Percentiles rank a stretch among this genome's conserved stretches.
Evolutionary conservation across 2,329 filamentous ascomycete genomes (phyloP).

Genomic region (Xylariaceae sp.): DNA sequence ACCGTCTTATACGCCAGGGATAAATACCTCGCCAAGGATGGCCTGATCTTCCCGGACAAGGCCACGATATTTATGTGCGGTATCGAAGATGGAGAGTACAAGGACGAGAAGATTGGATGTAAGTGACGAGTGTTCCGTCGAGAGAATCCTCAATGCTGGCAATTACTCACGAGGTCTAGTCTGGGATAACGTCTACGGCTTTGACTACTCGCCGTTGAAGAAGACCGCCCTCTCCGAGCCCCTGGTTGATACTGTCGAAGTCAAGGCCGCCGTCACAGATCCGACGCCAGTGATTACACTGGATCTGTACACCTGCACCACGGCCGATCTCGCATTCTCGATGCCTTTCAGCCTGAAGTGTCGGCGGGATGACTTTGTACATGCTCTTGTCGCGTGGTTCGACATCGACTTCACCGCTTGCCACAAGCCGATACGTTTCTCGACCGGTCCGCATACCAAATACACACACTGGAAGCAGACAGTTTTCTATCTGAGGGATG

Average conservation of each 20-base stretch:
- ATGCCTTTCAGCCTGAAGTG: constrained; percentile 69
- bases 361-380: constrained; percentile 88
- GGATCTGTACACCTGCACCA: constrained; percentile 86
- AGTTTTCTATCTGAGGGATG: constrained; percentile 93
- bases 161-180: constrained; percentile 49
- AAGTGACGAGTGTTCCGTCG: constrained; percentile 35
- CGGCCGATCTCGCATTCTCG: constrained; percentile 77
- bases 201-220: constrained; percentile 93
- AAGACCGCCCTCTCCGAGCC: constrained; percentile 89
- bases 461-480: constrained; percentile 99
- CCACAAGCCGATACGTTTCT: constrained; percentile 97
- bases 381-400: constrained; percentile 97
- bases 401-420: constrained; percentile 98
- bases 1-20: constrained; percentile 96
- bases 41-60: constrained; percentile 97
- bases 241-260: constrained; percentile 93
- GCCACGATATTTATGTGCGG: constrained; percentile 94
- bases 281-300: constrained; percentile 78
- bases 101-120: constrained; percentile 99
- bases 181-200: constrained; percentile 99
- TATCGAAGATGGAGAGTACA: constrained; percentile 98
- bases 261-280: constrained; percentile 95
- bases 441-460: constrained; percentile 94
- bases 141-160: background rate
- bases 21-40: constrained; percentile 78